Conservation (phyloP, 2,329 filamentous ascomycete genomes). For the Fusarium citri region DNA sequence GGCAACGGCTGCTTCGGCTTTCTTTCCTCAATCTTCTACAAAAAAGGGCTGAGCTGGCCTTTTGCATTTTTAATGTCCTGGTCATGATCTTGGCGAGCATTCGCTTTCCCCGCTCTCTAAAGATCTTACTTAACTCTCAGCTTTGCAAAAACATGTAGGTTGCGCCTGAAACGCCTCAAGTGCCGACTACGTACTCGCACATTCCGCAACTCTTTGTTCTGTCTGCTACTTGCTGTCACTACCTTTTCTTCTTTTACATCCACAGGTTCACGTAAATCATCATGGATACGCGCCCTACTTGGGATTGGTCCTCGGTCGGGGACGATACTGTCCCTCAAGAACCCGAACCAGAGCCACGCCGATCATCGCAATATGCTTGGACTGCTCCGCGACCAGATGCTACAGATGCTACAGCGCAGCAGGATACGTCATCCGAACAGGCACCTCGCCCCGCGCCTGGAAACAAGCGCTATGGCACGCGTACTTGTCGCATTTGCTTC, state of each 20-base stretch:
- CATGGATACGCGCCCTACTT: constrained; percentile 47
- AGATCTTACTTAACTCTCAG: constrained; percentile 24
- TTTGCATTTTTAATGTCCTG: constrained; percentile 32
- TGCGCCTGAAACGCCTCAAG: constrained; percentile 38
- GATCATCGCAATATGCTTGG: constrained; percentile 15
- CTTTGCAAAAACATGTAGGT: constrained; percentile 47
- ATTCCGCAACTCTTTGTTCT: constrained; percentile 14
- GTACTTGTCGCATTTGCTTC: constrained; percentile 90
- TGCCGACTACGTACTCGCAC: constrained; percentile 23
- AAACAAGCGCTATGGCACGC: constrained; percentile 69
- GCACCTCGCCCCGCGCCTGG: constrained; percentile 27
- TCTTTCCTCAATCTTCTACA: constrained; percentile 41
- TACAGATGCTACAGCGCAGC: constrained; percentile 3
- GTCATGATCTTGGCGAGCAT: constrained; percentile 38
- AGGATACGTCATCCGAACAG: constrained; percentile 7
- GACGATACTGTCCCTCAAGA: constrained; percentile 23
- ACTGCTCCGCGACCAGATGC: constrained; percentile 16
- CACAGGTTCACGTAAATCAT: constrained; percentile 36
- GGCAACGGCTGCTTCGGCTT: constrained; percentile 45
- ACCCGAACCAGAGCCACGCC: constrained; percentile 20
- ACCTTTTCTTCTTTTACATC: constrained; percentile 30
- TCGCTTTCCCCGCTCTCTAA: constrained; percentile 39
- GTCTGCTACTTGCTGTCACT: constrained; percentile 21
- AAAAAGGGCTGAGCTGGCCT: constrained; percentile 50
- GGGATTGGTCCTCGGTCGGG: constrained; percentile 45